Evolutionary conservation across 2,329 filamentous ascomycete genomes (phyloP).

Genomic region (Aspergillus sp.): DNA sequence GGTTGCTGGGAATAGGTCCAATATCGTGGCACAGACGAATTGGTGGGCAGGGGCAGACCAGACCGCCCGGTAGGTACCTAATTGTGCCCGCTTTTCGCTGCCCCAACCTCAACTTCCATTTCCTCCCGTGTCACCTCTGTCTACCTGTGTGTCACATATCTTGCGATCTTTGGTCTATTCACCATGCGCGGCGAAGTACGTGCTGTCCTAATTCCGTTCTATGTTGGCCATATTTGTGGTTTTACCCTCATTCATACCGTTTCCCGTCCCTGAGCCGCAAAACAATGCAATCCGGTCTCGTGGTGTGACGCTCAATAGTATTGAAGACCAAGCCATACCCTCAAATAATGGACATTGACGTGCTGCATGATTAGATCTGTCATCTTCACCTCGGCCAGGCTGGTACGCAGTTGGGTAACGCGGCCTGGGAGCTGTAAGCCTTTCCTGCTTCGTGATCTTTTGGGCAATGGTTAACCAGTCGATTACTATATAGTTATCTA

Average conservation of each 20-base stretch:
- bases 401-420: slow-evolving; percentile 66
- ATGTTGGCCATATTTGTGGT: neutral
- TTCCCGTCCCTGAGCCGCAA: neutral
- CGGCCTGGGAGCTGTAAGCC: slow-evolving; percentile 67
- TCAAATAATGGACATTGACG: neutral
- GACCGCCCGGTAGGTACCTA: neutral
- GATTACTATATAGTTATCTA: slow-evolving; percentile 53
- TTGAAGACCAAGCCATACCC: neutral
- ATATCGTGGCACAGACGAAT: neutral
- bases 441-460: slow-evolving; percentile 28
- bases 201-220: neutral
- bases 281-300: neutral
- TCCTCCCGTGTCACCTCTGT: neutral
- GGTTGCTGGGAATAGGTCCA: neutral
- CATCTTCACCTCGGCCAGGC: slow-evolving; percentile 69
- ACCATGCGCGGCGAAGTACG: neutral
- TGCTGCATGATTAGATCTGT: slow-evolving; percentile 51
- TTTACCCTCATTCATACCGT: neutral
- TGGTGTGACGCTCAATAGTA: neutral
- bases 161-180: neutral
- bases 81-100: neutral
- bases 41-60: neutral
- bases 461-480: neutral
- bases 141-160: neutral
- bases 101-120: neutral